A percentile compares a stretch with the other conserved stretches of the same genome.
Conservation (phyloP, 345 rosid genomes). For the Gossypium arboreum region DNA sequence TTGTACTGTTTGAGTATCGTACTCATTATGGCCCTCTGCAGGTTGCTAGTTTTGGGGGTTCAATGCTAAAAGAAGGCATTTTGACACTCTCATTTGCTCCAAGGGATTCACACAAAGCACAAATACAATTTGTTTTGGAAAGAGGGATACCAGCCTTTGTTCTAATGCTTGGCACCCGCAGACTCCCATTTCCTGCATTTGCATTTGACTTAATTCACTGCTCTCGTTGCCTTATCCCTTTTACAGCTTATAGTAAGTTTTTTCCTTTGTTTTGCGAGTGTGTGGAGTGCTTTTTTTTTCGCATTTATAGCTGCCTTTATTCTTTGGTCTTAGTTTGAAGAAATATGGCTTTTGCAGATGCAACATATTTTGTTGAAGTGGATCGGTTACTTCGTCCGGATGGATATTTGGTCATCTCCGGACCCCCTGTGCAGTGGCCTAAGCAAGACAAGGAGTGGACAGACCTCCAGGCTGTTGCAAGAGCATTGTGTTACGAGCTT, state of each 20-base stretch:
- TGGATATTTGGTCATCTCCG: slow-evolving; percentile 92
- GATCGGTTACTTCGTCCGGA: slow-evolving; percentile 90
- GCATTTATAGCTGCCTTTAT: slow-evolving; percentile 13
- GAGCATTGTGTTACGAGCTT: slow-evolving; percentile 80
- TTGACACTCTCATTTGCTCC: slow-evolving; percentile 85
- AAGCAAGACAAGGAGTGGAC: slow-evolving; percentile 99
- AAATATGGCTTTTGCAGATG: slow-evolving; percentile 55
- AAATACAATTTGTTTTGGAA: slow-evolving; percentile 92
- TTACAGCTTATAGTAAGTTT: slow-evolving; percentile 91
- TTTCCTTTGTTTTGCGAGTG: neutral
- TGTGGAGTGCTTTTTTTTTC: neutral
- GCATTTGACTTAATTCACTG: slow-evolving; percentile 89
- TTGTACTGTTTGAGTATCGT: slow-evolving; percentile 1
- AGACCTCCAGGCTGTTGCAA: slow-evolving; percentile 93
- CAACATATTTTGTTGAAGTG: slow-evolving; percentile 89
- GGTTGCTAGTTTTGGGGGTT: slow-evolving; percentile 98
- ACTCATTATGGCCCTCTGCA: slow-evolving; percentile 20
- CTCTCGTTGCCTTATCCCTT: slow-evolving; percentile 90
- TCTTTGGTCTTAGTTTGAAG: slow-evolving; percentile 18
- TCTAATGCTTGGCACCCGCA: slow-evolving; percentile 97
- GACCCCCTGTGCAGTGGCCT: slow-evolving; percentile 99
- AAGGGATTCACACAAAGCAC: slow-evolving; percentile 95
- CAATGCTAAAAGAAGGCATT: slow-evolving; percentile 64
- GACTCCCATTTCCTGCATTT: slow-evolving; percentile 92
- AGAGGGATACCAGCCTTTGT: slow-evolving; percentile 98